Percentiles rank a stretch among this genome's conserved stretches.
Evolutionary conservation across 2,329 filamentous ascomycete species (phyloP).

Genomic region (Trichoderma simmonsii): DNA sequence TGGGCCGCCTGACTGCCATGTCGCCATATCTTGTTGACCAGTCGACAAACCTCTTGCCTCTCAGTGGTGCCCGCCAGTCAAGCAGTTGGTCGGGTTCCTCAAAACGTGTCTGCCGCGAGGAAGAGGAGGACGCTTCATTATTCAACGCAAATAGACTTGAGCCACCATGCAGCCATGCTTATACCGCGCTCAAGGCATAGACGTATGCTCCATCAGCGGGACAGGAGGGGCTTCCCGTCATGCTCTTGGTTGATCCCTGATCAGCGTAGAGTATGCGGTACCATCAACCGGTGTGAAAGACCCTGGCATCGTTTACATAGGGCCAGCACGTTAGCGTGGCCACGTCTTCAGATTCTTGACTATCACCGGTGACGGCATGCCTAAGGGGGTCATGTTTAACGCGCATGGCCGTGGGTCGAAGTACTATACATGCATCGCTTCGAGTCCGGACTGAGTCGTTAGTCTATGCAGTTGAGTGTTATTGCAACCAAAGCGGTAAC

Average conservation of each 20-base stretch:
- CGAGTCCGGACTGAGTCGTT: not conserved
- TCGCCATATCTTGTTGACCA: not conserved
- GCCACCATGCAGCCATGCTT: not conserved
- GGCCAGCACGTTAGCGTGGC: slow-evolving; percentile 4
- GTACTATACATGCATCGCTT: not conserved
- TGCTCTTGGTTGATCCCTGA: not conserved
- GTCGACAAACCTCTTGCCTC: not conserved
- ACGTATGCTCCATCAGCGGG: not conserved
- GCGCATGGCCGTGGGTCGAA: not conserved
- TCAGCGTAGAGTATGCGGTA: not conserved
- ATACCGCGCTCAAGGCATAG: not conserved
- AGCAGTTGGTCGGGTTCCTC: not conserved
- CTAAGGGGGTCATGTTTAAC: not conserved
- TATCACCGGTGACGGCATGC: not conserved
- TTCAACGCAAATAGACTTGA: not conserved
- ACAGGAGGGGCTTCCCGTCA: not conserved
- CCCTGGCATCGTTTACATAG: not conserved
- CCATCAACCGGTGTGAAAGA: not conserved
- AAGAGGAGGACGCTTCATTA: not conserved
- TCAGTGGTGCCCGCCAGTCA: not conserved
- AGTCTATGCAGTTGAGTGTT: not conserved
- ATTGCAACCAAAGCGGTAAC: not conserved
- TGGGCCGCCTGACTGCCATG: not conserved
- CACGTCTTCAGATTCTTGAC: not conserved
- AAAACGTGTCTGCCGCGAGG: not conserved